Evolutionary conservation across 495 filamentous ascomycete genomes (phyloP).

Genomic region (Tuber magnatum): DNA sequence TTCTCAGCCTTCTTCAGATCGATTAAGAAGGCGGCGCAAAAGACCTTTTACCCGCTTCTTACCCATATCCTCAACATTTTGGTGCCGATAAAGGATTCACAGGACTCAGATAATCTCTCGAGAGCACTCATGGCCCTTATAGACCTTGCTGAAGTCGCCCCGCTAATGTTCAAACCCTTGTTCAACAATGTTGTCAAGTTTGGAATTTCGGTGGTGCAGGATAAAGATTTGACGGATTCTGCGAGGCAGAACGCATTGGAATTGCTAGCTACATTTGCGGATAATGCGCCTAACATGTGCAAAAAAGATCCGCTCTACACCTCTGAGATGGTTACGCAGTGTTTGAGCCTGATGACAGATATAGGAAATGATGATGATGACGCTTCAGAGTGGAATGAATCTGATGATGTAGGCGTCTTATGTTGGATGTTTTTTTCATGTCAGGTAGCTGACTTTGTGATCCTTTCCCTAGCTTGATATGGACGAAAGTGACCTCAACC

Average conservation of each 20-base stretch:
- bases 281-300: slow-evolving; percentile 88
- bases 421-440: slow-evolving; percentile 27
- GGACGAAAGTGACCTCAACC: slow-evolving; percentile 94
- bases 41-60: slow-evolving; percentile 77
- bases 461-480: slow-evolving; percentile 60
- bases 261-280: slow-evolving; percentile 96
- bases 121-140: slow-evolving; percentile 84
- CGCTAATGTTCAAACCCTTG: slow-evolving; percentile 90
- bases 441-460: slow-evolving; percentile 14
- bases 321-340: slow-evolving; percentile 95
- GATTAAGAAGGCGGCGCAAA: slow-evolving; percentile 73
- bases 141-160: slow-evolving; percentile 81
- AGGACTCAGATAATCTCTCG: slow-evolving; percentile 81
- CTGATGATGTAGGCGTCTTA: slow-evolving; percentile 67
- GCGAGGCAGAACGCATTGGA: slow-evolving; percentile 92
- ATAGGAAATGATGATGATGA: slow-evolving; percentile 92
- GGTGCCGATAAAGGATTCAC: slow-evolving; percentile 80
- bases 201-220: slow-evolving; percentile 83
- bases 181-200: slow-evolving; percentile 90
- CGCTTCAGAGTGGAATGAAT: slow-evolving; percentile 84
- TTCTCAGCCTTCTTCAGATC: slow-evolving; percentile 93
- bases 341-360: slow-evolving; percentile 98
- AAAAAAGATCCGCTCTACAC: slow-evolving; percentile 85
- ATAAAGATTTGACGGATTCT: slow-evolving; percentile 85
- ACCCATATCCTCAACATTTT: slow-evolving; percentile 87